phyloP scores from a whole-genome alignment of 2,329 filamentous ascomycete species.

The Stachybotrys chlorohalonatus region DNA sequence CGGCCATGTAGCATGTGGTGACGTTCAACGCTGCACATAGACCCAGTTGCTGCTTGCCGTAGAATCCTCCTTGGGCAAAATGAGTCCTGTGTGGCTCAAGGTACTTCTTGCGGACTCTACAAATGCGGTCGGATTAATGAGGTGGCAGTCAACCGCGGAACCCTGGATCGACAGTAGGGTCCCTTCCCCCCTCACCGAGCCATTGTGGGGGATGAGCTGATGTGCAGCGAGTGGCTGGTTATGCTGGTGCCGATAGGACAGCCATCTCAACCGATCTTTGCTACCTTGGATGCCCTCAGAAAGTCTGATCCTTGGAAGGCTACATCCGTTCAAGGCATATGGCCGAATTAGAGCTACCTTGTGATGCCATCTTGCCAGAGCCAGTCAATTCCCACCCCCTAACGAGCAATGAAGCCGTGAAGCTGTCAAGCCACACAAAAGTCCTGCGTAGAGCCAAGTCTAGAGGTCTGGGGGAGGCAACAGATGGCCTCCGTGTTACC shows the following conservation, averaged over 20 bases:
- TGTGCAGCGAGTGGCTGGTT: not conserved
- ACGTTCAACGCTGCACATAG: too few species aligned
- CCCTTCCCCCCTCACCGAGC: not conserved
- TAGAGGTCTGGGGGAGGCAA: not conserved
- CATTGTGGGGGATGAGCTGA: not conserved
- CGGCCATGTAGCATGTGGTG: too few species aligned
- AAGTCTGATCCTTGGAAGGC: not conserved
- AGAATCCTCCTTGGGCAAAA: not conserved
- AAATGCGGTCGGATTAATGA: not conserved
- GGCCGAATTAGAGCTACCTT: not conserved
- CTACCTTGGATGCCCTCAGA: not conserved
- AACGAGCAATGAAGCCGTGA: not conserved
- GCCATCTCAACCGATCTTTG: not conserved
- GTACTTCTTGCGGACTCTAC: not conserved
- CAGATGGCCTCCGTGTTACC: not conserved
- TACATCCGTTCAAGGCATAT: not conserved
- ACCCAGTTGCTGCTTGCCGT: too few species aligned
- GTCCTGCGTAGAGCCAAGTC: not conserved
- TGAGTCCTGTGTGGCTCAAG: not conserved
- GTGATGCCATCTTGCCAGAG: not conserved
- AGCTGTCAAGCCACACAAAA: not conserved
- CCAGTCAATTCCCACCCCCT: not conserved
- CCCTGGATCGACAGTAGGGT: not conserved
- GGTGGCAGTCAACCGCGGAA: not conserved
- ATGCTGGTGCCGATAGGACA: not conserved